A percentile compares a stretch with the other conserved stretches of the same genome.
These are phyloP conservation scores for Sugiyamaella pinicola DNA, from an alignment of 1,139 yeast genomes.

Conservation along the genomic window DNA sequence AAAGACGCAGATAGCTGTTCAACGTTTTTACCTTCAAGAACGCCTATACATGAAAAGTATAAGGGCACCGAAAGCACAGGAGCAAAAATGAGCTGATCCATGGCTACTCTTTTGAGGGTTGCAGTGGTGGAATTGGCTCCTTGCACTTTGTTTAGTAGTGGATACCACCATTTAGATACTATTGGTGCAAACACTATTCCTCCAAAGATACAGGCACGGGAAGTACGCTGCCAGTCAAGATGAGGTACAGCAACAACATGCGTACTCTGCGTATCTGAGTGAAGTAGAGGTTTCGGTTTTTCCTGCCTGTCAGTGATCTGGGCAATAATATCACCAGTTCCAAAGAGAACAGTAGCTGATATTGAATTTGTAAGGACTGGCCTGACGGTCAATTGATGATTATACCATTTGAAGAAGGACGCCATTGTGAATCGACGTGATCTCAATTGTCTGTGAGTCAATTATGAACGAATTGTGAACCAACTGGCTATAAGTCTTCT, in stretches of 20 bases:
- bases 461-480: too few relatives aligned
- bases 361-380: conserved; percentile 39
- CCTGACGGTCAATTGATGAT: conserved; percentile 27
- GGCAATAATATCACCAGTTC: conserved; percentile 73
- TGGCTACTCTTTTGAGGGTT: conserved; percentile 53
- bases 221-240: conserved; percentile 49
- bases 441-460: too few relatives aligned
- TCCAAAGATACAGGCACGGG: conserved; percentile 73
- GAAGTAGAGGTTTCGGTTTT: background rate
- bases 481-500: background rate
- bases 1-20: conserved; percentile 39
- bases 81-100: conserved; percentile 77
- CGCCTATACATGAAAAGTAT: conserved; percentile 67
- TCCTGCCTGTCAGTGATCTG: conserved; percentile 45
- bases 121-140: conserved; percentile 46
- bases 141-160: conserved; percentile 54
- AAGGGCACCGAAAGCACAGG: conserved; percentile 51
- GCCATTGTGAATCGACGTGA: conserved; percentile 24
- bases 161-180: conserved; percentile 76
- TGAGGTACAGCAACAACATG: background rate
- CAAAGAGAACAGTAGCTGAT: conserved; percentile 53
- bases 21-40: conserved; percentile 55
- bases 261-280: background rate
- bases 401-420: conserved; percentile 31
- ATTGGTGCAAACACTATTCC: conserved; percentile 75